Evolutionary conservation across 2,329 filamentous ascomycete genomes (phyloP).

Genomic region (Trichophyton benhamiae): DNA sequence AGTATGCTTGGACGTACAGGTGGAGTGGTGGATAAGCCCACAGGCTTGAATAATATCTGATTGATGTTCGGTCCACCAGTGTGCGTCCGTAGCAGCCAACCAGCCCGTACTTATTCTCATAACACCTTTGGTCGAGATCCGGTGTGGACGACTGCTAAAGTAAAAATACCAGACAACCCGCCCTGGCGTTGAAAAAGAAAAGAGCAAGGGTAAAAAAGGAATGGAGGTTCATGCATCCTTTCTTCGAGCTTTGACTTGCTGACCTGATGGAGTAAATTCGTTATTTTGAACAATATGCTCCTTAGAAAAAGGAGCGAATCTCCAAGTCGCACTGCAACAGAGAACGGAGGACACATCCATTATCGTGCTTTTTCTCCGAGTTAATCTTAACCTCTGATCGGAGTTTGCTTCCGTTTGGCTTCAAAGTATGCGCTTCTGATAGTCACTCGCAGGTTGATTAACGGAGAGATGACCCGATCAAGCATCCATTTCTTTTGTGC

Average conservation of each 20-base stretch:
- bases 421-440: neutral
- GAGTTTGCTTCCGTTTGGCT: neutral
- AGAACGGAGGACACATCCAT: neutral
- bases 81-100: neutral
- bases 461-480: constrained; percentile 1
- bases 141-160: neutral
- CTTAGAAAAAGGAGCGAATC: neutral
- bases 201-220: too few species aligned
- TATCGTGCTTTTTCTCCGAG: neutral
- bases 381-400: constrained; percentile 1
- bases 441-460: neutral
- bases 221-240: neutral
- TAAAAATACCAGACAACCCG: neutral
- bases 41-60: neutral
- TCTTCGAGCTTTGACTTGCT: neutral
- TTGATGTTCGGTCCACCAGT: neutral
- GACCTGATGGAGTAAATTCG: neutral
- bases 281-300: neutral
- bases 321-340: neutral
- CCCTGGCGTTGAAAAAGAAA: neutral
- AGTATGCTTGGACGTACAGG: neutral
- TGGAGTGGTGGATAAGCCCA: constrained; percentile 1
- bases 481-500: neutral
- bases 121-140: neutral
- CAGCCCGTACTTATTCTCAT: neutral